Percentiles rank a stretch among this genome's conserved stretches.
Conservation (phyloP, 1,284 basidiomycete species). For the Tilletia horrida region DNA sequence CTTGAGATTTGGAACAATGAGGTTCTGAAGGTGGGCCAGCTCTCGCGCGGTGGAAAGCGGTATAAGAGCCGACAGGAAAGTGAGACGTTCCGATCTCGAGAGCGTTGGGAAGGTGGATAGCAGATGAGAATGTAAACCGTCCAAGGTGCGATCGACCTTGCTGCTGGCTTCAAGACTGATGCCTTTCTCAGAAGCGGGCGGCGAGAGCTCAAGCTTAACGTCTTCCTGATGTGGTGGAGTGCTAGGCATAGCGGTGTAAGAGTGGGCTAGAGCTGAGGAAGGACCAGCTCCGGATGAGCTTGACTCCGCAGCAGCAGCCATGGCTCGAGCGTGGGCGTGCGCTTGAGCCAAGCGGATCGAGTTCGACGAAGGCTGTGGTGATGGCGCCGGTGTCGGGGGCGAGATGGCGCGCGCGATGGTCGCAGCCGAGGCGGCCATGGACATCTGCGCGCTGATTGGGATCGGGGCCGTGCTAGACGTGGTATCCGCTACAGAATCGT, state of each 20-base stretch:
- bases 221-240: constrained; percentile 26
- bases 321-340: constrained; percentile 28
- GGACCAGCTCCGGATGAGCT: constrained; percentile 6
- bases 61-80: constrained; percentile 41
- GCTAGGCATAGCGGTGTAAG: constrained; percentile 21
- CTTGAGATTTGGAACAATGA: constrained; percentile 75
- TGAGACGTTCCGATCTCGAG: constrained; percentile 12
- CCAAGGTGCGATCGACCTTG: background rate
- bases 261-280: constrained; percentile 25
- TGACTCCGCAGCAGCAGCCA: constrained; percentile 22
- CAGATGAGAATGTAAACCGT: constrained; percentile 33
- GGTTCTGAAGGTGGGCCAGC: constrained; percentile 71
- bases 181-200: background rate
- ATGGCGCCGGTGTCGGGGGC: constrained; percentile 47
- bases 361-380: constrained; percentile 41
- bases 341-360: constrained; percentile 29
- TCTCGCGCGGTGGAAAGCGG: constrained; percentile 64
- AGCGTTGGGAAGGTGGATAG: constrained; percentile 33
- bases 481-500: too few species aligned
- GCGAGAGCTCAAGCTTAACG: background rate
- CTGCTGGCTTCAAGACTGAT: background rate
- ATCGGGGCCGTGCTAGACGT: too few species aligned
- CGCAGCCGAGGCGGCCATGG: background rate
- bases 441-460: too few species aligned
- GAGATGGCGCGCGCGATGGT: constrained; percentile 33